Conservation (phyloP, 208 protist species). For the Trypanosoma rangeli region DNA sequence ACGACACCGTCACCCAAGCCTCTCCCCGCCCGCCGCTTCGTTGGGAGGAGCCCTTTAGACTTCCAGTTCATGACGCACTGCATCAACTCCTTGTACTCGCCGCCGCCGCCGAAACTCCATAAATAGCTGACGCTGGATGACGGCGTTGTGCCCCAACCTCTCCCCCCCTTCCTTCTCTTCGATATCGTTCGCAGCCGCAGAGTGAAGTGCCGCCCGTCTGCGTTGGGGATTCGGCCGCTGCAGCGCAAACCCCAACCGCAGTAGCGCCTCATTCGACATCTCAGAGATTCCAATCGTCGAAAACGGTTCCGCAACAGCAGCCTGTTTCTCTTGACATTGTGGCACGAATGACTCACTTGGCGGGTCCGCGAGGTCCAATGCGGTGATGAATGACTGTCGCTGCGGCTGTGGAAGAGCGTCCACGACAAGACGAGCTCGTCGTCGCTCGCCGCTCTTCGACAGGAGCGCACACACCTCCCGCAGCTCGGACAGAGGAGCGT, state of each 20-base stretch:
- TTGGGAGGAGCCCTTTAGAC: constrained; percentile 33
- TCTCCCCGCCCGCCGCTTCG: background rate
- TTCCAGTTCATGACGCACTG: constrained; percentile 81
- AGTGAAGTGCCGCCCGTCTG: background rate
- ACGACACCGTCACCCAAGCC: background rate
- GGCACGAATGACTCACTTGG: background rate
- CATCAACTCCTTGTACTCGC: constrained; percentile 26
- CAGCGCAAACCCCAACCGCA: constrained; percentile 35
- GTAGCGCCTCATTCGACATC: constrained; percentile 27
- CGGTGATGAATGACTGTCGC: constrained; percentile 6
- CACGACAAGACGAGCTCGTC: constrained; percentile 17
- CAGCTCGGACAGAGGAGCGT: background rate
- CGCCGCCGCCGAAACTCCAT: constrained; percentile 23
- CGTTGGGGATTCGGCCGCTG: constrained; percentile 7
- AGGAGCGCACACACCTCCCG: constrained; percentile 21
- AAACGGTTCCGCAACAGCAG: background rate
- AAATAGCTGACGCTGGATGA: constrained; percentile 25
- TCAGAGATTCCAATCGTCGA: constrained; percentile 13
- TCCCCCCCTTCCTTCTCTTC: constrained; percentile 32
- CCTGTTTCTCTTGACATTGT: background rate
- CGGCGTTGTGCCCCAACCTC: background rate
- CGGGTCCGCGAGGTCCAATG: background rate
- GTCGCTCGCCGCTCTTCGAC: constrained; percentile 28
- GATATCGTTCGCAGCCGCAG: background rate
- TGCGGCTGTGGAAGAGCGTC: constrained; percentile 16